Evolutionary conservation across 371 early-diverging fungal species (phyloP).

Genomic region (Hamiltosporidium tvaerminnensis): DNA sequence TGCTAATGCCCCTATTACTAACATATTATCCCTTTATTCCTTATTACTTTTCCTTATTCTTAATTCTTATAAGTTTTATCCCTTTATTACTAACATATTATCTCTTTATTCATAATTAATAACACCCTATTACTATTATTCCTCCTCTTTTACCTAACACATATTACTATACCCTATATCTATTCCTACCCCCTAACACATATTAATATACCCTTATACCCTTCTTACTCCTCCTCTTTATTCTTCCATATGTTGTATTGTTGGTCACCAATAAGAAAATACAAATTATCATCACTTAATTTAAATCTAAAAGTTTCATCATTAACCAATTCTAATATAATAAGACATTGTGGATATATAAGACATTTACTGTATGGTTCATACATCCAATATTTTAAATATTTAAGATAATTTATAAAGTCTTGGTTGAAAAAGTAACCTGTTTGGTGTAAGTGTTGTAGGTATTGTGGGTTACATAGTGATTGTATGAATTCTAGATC

Average conservation of each 20-base stretch:
- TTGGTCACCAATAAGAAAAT: background rate
- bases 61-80: no score
- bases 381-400: constrained; percentile 46
- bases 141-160: no score
- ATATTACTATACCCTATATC: no score
- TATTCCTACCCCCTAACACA: no score
- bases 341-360: constrained; percentile 47
- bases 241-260: background rate
- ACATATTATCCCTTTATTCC: no score
- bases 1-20: no score
- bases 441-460: constrained; percentile 43
- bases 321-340: constrained; percentile 41
- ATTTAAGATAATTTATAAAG: constrained; percentile 43
- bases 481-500: constrained; percentile 53
- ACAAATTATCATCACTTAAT: background rate
- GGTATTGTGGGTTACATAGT: constrained; percentile 52
- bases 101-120: no score
- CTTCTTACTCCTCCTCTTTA: no score
- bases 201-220: no score
- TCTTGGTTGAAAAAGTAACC: constrained; percentile 38
- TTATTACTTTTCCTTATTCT: no score
- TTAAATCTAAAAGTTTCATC: background rate
- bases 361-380: constrained; percentile 40
- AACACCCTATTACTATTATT: no score
- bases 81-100: no score